phyloP scores from a whole-genome alignment of 2,329 filamentous ascomycete species.

The Taxawa tesnikishii region DNA sequence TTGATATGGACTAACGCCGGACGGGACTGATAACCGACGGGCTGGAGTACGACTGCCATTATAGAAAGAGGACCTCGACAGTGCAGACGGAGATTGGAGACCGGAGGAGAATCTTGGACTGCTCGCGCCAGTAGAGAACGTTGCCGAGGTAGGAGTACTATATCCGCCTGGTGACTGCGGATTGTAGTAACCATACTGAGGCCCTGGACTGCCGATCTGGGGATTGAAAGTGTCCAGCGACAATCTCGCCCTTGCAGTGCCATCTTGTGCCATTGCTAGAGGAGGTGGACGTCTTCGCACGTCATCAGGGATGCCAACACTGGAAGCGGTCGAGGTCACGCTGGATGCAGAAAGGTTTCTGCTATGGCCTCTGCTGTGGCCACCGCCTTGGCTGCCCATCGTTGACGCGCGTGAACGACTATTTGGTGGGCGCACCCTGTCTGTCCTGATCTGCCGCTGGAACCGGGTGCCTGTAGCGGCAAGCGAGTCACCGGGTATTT shows the following conservation, averaged over 20 bases:
- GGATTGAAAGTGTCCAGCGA: constrained; percentile 53
- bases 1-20: constrained; percentile 62
- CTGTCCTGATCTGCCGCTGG: constrained; percentile 81
- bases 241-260: constrained; percentile 45
- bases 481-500: constrained; percentile 86
- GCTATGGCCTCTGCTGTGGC: constrained; percentile 65
- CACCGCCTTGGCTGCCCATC: constrained; percentile 52
- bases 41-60: constrained; percentile 58
- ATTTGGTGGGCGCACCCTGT: constrained; percentile 63
- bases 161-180: constrained; percentile 60
- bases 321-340: constrained; percentile 63
- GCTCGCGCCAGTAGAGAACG: constrained; percentile 63
- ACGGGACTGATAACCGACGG: constrained; percentile 72
- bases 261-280: constrained; percentile 68
- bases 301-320: constrained; percentile 53
- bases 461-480: constrained; percentile 87
- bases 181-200: constrained; percentile 52
- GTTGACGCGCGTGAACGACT: constrained; percentile 67
- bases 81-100: constrained; percentile 57
- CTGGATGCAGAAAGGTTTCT: constrained; percentile 80
- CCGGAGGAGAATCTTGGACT: constrained; percentile 63
- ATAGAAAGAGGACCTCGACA: constrained; percentile 60
- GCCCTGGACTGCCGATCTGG: constrained; percentile 50
- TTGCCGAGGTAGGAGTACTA: constrained; percentile 72
- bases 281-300: constrained; percentile 64